phyloP scores from a whole-genome alignment of 2,329 filamentous ascomycete species.

The Aspergillus nomiae region DNA sequence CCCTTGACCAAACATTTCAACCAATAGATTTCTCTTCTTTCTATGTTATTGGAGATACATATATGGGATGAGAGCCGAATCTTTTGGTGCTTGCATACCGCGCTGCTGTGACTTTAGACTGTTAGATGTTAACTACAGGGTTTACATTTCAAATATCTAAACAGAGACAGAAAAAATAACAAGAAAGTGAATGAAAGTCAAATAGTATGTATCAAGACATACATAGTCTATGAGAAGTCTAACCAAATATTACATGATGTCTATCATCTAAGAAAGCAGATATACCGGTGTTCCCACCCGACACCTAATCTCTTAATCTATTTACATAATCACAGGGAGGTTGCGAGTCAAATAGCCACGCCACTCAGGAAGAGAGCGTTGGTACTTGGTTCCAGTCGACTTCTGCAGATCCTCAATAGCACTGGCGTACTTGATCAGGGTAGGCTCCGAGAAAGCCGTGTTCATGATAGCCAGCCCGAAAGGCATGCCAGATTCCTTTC shows the following conservation, averaged over 20 bases:
- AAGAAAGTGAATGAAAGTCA: neutral
- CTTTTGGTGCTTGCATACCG: neutral
- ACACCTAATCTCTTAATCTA: neutral
- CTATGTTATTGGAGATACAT: neutral
- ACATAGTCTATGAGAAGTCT: neutral
- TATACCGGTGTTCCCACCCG: neutral
- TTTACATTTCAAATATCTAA: neutral
- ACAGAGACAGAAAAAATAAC: neutral
- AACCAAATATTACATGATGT: neutral
- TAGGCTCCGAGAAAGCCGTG: constrained; percentile 63
- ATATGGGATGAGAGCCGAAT: neutral
- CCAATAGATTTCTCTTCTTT: neutral
- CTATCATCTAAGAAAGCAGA: neutral
- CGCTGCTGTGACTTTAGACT: neutral
- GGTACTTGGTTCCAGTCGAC: constrained; percentile 45
- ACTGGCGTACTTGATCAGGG: constrained; percentile 62
- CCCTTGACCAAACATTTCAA: neutral
- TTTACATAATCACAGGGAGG: constrained; percentile 33
- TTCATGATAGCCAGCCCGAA: constrained; percentile 63
- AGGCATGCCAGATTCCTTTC: constrained; percentile 58
- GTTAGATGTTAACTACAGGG: neutral
- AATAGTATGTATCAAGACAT: neutral
- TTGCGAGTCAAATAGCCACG: constrained; percentile 50
- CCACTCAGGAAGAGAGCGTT: constrained; percentile 56
- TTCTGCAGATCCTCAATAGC: constrained; percentile 63